A percentile compares a stretch with the other conserved stretches of the same genome.
These are phyloP conservation scores for Sphenostylis stenocarpa DNA, from an alignment of 306 rosid species.

Conservation along the genomic window DNA sequence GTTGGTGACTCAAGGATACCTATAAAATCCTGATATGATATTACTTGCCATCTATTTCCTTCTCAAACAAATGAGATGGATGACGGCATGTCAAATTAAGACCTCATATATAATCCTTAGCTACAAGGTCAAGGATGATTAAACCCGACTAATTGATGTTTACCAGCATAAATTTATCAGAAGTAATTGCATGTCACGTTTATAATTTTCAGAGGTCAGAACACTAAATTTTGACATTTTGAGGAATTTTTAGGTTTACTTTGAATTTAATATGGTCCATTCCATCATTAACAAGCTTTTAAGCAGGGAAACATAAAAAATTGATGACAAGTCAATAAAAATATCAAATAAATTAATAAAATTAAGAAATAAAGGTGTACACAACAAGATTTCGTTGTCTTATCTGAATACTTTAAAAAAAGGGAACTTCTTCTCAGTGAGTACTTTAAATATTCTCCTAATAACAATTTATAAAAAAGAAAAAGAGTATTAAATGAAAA, in stretches of 20 bases:
- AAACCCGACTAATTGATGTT: no score
- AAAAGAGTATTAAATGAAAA: background rate
- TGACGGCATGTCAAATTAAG: background rate
- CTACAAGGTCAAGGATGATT: no score
- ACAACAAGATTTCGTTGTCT: background rate
- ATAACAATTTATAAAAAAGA: no score
- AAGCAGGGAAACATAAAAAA: background rate
- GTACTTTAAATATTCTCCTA: background rate
- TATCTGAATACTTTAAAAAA: background rate
- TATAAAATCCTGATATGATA: no score
- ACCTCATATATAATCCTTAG: background rate
- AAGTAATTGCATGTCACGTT: no score
- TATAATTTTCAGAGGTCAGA: background rate
- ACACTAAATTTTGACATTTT: slow-evolving; percentile 8
- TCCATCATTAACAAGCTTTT: background rate
- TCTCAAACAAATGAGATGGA: no score
- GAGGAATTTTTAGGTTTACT: background rate
- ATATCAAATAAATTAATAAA: no score
- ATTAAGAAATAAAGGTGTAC: background rate
- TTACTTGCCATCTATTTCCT: no score
- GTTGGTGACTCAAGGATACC: no score
- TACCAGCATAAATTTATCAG: no score
- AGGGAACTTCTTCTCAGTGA: background rate
- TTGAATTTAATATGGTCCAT: background rate
- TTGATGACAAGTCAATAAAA: background rate